Evolutionary conservation across 371 early-diverging fungal genomes (phyloP).

Genomic region (Polyrhizophydium stewartii): DNA sequence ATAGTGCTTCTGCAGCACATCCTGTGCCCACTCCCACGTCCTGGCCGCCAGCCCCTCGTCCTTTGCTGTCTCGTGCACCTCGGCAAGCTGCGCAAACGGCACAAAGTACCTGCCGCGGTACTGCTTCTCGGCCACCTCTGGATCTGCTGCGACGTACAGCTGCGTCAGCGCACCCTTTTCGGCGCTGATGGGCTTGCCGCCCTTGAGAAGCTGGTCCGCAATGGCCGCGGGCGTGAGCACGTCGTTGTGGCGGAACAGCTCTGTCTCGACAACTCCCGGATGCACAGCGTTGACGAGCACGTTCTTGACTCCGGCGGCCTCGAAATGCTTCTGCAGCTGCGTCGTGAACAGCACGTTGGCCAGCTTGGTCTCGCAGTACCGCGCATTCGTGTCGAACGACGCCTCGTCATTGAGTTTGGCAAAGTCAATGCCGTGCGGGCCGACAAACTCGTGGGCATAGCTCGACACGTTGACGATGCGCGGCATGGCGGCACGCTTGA

Average conservation of each 20-base stretch:
- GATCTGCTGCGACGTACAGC: conserved; percentile 28
- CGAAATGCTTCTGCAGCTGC: conserved; percentile 35
- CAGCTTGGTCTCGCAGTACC: conserved; percentile 32
- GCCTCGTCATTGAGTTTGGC: conserved; percentile 26
- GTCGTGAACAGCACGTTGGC: conserved; percentile 35
- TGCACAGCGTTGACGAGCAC: conserved; percentile 30
- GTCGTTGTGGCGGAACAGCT: conserved; percentile 6
- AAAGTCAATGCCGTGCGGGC: conserved; percentile 31
- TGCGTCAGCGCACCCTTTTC: conserved; percentile 31
- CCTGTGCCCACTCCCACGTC: neutral
- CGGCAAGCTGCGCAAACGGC: neutral
- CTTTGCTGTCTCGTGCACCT: too few relatives aligned
- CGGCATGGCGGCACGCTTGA: conserved; percentile 31
- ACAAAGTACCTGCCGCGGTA: conserved; percentile 29
- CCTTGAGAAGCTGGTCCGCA: neutral
- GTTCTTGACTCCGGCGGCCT: conserved; percentile 28
- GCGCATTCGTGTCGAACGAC: conserved; percentile 8
- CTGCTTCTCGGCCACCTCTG: conserved; percentile 27
- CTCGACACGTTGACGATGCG: conserved; percentile 41
- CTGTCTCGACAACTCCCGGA: conserved; percentile 29
- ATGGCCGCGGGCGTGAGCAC: neutral
- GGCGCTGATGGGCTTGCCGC: conserved; percentile 10
- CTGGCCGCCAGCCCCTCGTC: neutral
- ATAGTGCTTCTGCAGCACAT: too few relatives aligned
- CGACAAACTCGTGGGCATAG: too few relatives aligned